phyloP scores from a whole-genome alignment of 768 basidiomycete species.

The Mycena alexandri region DNA sequence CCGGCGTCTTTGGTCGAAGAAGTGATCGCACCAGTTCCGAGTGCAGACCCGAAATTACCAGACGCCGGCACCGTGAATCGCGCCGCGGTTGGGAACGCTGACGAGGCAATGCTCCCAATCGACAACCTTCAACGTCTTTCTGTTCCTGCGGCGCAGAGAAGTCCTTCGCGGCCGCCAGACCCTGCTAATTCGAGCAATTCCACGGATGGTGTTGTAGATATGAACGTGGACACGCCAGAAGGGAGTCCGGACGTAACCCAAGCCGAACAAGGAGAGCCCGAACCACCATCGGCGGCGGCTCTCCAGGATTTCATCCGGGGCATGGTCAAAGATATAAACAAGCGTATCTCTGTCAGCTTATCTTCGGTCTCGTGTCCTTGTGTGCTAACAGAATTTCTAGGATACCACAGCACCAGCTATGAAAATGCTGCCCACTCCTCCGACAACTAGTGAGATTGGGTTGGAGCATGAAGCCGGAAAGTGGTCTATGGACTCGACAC shows the following conservation, averaged over 20 bases:
- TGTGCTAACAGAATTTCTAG: slow-evolving; percentile 9
- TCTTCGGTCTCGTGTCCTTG: background rate
- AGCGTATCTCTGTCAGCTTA: slow-evolving; percentile 8
- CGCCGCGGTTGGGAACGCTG: background rate
- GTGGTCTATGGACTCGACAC: background rate
- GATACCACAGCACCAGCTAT: background rate
- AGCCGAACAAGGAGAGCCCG: background rate
- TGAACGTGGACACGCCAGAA: slow-evolving; percentile 6
- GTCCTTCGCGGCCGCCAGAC: background rate
- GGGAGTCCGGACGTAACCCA: no score
- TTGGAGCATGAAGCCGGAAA: background rate
- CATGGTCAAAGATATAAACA: slow-evolving; percentile 23
- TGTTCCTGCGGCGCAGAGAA: background rate
- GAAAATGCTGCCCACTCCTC: slow-evolving; percentile 1
- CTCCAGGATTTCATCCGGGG: slow-evolving; percentile 16
- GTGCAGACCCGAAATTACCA: slow-evolving; percentile 5
- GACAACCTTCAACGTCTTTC: background rate
- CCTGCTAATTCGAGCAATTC: background rate
- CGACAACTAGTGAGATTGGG: background rate
- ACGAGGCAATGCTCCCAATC: slow-evolving; percentile 12
- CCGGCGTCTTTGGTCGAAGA: background rate
- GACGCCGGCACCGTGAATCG: background rate
- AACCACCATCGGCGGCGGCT: background rate
- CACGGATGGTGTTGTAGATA: slow-evolving; percentile 7
- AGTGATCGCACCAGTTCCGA: background rate